Conservation (phyloP, 805 yeast species). For the Cephaloascus fragrans region DNA sequence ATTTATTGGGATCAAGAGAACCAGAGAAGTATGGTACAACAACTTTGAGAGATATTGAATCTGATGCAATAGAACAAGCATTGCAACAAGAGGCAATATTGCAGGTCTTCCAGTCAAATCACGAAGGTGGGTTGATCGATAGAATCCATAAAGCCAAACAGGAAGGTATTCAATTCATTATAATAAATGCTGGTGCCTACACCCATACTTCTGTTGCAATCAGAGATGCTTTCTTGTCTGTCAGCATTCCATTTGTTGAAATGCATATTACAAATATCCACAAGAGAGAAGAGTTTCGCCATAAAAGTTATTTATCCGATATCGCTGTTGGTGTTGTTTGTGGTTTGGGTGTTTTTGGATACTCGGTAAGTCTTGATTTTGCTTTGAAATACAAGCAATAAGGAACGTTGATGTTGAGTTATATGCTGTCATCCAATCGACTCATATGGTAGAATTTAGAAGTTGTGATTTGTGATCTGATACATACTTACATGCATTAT, state of each 20-base stretch:
- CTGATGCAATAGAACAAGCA: slow-evolving; percentile 23
- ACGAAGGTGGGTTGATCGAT: slow-evolving; percentile 37
- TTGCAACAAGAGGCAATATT: slow-evolving; percentile 21
- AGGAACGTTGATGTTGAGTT: too few relatives aligned
- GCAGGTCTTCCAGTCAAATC: slow-evolving; percentile 28
- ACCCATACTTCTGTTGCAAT: slow-evolving; percentile 43
- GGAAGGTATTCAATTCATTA: slow-evolving; percentile 32
- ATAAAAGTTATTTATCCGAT: slow-evolving; percentile 36
- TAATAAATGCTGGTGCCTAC: slow-evolving; percentile 44
- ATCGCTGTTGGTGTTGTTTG: slow-evolving; percentile 36
- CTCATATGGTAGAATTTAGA: background rate
- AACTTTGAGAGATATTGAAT: slow-evolving; percentile 30
- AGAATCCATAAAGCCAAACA: slow-evolving; percentile 35
- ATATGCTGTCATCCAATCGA: background rate
- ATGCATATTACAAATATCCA: slow-evolving; percentile 43
- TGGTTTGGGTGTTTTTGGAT: slow-evolving; percentile 32
- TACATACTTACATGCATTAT: background rate
- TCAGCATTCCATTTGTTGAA: slow-evolving; percentile 39
- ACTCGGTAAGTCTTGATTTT: slow-evolving; percentile 28
- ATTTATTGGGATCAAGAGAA: slow-evolving; percentile 37
- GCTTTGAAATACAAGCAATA: slow-evolving; percentile 20
- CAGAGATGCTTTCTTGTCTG: slow-evolving; percentile 38
- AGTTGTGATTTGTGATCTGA: too few relatives aligned
- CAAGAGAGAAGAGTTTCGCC: slow-evolving; percentile 41
- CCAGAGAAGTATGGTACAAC: slow-evolving; percentile 44